Evolutionary conservation across 495 filamentous ascomycete genomes (phyloP), one percentile per base, ranked within the genome.

Genomic region (Daldinia caldariorum): DNA sequence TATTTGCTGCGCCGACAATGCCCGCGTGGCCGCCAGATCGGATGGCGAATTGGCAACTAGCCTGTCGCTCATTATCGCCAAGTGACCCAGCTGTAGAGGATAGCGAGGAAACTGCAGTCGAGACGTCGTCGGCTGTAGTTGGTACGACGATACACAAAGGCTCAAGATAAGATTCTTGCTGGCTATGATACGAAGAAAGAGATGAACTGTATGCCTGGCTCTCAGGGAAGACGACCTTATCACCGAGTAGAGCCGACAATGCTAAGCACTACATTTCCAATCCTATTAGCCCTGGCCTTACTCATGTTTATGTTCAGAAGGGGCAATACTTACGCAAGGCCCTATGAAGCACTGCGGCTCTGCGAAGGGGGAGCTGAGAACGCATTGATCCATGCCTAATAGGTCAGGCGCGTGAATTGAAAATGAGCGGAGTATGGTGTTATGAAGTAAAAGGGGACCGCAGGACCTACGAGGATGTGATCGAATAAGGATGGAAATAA

Each of bases 111-210:
- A 88, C 49, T 2, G 77, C 73, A 0, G 41, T 39, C 2, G 85
- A 80, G 6, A 87, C 81, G 18, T 85, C 78, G 0, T 54, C 9
- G 1, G 80, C 59, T 1, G 32, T 75, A 1, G 45, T 49, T 4
- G 84, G 83, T 7, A 79, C 61, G 22, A 85, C 76, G 61, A 83
- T 76, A 74, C 85, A 87, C 1, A 69, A 50, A 0, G 85, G 83
- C 0, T 56, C 37, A 1, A 78, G 10, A 9, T 57, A 66, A 58
- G 77, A 76, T 14, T 45, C 22, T 31, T 74, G 64, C 4, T 34
- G 55, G 6, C 55, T 55, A 37, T 62, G 70, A 34, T 74, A 74
- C 43, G 68, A 69, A 6, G 39, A 38, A 7, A 69, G 7, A 6
- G 67, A 71, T 3, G 51, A 32, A 20, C 53, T 32, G 26, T 74